phyloP scores from a whole-genome alignment of 306 rosid genomes.

The Trichosanthes cucumerina region DNA sequence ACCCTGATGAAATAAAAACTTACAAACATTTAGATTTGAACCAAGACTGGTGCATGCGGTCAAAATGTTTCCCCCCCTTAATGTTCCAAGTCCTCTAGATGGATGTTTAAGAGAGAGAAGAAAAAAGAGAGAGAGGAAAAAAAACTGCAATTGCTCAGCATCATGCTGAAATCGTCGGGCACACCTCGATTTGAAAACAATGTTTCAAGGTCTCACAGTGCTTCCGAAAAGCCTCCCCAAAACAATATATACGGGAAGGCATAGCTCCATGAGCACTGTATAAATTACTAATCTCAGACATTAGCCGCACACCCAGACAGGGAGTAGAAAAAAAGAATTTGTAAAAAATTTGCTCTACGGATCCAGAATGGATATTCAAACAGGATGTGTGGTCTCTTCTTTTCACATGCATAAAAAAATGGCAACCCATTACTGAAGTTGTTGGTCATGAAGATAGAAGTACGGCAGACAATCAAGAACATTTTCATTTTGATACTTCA shows the following conservation, averaged over 20 bases:
- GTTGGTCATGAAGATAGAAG: neutral
- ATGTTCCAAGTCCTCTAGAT: neutral
- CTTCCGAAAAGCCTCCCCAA: neutral
- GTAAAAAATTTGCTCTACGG: neutral
- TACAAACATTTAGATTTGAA: neutral
- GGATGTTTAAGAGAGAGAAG: neutral
- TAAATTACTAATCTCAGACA: neutral
- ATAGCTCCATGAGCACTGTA: neutral
- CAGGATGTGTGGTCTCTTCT: neutral
- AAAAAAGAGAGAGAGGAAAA: neutral
- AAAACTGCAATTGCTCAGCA: neutral
- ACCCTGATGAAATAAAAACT: neutral
- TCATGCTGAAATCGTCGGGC: neutral
- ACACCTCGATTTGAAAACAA: neutral
- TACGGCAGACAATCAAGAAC: neutral
- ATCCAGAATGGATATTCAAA: neutral
- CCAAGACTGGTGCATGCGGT: neutral
- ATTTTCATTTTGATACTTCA: neutral
- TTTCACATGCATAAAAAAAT: neutral
- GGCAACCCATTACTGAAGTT: neutral
- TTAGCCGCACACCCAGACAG: neutral
- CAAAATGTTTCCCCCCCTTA: neutral
- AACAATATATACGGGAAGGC: neutral
- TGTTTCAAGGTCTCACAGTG: neutral
- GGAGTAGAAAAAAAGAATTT: neutral